Base-by-base conservation (phyloP, 768 basidiomycete genomes). In the Phallus indusiatus region DNA sequence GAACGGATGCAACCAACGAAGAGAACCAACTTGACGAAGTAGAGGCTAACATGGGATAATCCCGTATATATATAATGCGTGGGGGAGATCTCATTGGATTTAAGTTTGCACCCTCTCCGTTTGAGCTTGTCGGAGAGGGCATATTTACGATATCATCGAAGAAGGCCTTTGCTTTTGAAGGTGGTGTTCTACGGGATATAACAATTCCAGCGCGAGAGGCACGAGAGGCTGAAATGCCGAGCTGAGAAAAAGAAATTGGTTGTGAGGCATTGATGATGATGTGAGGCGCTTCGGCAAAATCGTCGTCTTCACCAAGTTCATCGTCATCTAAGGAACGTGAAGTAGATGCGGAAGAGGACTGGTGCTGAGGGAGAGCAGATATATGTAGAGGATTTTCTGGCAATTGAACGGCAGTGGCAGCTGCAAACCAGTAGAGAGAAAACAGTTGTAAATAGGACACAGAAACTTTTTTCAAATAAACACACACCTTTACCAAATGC, bases 41-140 rank as follows among this genome's bases (percentile, higher is more conserved):
- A 1, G 84, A 70, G 0, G 89, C 82, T 52, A 95, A 80, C 0
- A 83, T 87, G 2, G 82, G 78, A 64, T 88, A 90, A 68, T 94
- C 89, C 55, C 90, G 86, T 50, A 95, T 75, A 65, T 93, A 91
- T 58, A 96, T 77, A 10, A 96, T 76, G 12, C 93, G 85, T 5
- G 89, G 88, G 21, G 54, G 8, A 37, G 53, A 22, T 17, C 60
- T 57, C 76, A 72, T 36, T 63, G 65, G 21, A 61, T 56, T 53
- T 62, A 66, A 62, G 67, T 63, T 20, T 18, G 46, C 12, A 28
- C 52, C 57, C 20, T 52, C 52, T 33, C 36, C 20, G 24, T 34
- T 53, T 7, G 68, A 69, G n/a, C 63, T 62, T 20, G 59, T 56
- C 10, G 67, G 62, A 50, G 71, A 62, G 11, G 64, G 73, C n/a